Evolutionary conservation across 768 basidiomycete species (phyloP).

Genomic region (Epithele typhae): DNA sequence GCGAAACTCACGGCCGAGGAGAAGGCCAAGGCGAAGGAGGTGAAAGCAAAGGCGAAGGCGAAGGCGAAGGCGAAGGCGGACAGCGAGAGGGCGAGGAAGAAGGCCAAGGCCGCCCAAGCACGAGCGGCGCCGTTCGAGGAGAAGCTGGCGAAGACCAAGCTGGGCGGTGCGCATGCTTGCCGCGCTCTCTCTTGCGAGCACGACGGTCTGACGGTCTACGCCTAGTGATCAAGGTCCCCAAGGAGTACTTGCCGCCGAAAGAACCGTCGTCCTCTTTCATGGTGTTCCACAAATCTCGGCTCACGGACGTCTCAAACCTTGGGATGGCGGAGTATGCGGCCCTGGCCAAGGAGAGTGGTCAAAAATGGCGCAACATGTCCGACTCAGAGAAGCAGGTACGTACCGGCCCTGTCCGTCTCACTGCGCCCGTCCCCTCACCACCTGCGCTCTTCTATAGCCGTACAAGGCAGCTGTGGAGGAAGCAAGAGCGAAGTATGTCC

Average conservation of each 20-base stretch:
- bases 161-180: no score
- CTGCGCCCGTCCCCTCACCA: not conserved
- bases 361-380: not conserved
- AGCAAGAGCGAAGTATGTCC: not conserved
- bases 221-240: no score
- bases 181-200: no score
- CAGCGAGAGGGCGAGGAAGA: not conserved
- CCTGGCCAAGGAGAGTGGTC: no score
- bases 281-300: no score
- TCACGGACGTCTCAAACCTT: no score
- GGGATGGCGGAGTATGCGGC: no score
- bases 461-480: not conserved
- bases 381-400: conserved; percentile 12
- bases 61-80: not conserved
- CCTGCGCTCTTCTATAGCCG: not conserved
- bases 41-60: no score
- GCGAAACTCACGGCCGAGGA: not conserved
- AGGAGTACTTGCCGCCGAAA: no score
- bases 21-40: not conserved
- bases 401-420: not conserved
- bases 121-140: not conserved
- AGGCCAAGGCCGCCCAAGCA: not conserved
- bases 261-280: no score
- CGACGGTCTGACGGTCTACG: no score
- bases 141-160: no score